Evolutionary conservation across 768 basidiomycete species (phyloP), one percentile per base, ranked within the genome.

Genomic region (Ephemerocybe angulata): DNA sequence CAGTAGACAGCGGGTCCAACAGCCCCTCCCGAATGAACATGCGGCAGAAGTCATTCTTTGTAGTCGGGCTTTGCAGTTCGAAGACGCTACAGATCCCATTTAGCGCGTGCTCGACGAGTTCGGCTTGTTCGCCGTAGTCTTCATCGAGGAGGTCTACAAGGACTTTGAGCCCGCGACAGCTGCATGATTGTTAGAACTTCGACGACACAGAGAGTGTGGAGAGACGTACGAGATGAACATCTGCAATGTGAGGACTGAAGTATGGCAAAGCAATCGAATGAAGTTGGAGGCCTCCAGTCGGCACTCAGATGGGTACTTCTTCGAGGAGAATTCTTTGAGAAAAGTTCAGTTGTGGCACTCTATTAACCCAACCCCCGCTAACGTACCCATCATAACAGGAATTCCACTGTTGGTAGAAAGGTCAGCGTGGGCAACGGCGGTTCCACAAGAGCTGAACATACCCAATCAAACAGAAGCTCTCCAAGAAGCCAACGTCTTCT

Each of bases 211-310:
- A 10, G 50, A 30, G n/a, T n/a, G 22, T n/a, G n/a, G n/a, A n/a
- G n/a, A n/a, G n/a, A 83, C 92, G 55, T 66, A 94, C 93, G 93
- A 90, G 58, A 98, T 97, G 73, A 98, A 98, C 96, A 98, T 98
- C 65, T 98, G 96, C 35, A 98, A 73, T 1, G 96, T 99, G 58
- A 97, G 71, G 11, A 93, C 87, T 2, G 96, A 98, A 0, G 93
- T 90, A 65, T 93, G 86, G 67, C 96, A 97, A 24, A 98, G 81
- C 13, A 95, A 72, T 25, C 91, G 86, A 50, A 99, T 91, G 69
- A 98, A 98, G 63, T 91, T 86, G 2, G 97, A 98, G 0, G 95
- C 96, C 65, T 98, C 91, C n/a, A 90, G 70, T 31, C 97, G 85
- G 62, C 94, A 97, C 66, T 97, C 94, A 12, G 90, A 85, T 1